Evolutionary conservation across 2,329 filamentous ascomycete species (phyloP), one percentile per base, ranked within the genome.

Genomic region (Drechslerella dactyloides): DNA sequence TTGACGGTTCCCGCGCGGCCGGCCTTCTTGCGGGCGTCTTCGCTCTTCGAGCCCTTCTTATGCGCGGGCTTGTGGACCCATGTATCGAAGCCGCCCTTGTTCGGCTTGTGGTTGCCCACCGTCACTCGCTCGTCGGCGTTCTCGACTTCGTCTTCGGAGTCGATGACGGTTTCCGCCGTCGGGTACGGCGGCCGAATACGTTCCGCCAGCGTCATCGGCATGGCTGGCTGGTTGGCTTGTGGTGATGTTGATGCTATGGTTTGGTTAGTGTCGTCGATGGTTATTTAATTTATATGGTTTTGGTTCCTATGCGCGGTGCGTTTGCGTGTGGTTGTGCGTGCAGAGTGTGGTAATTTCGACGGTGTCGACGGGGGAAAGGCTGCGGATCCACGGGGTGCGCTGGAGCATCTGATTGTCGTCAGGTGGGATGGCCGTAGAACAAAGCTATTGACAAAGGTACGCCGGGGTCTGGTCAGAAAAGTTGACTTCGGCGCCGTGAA

Each of bases 41-140:
- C 66, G 54, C 54, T 59, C 27, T 54, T 64, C 23, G 44, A 55
- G 40, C 54, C 50, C 44, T 55, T 70, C 55, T 70, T 70, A 35
- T 70, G 66, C 27, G 59, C 37, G 35, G 66, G 66, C 59, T 70
- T 70, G 66, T 59, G 63, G 66, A 70, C 66, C 66, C 66, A 70
- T 51, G 66, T 64, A 58, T 70, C 66, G 50, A 70, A n/a, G 17
- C 66, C 66, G 46, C 66, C 66, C 50, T 70, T 70, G 59, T 52
- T 70, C 50, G 66, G 66, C 30, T 70, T 70, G 54, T 70, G 66
- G 33, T 70, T 70, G 33, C 66, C 66, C 54, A 70, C 55, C 13
- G 54, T 70, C 19, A 70, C n/a, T 33, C 48, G 58, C 19, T 70
- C 66, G 15, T 70, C 59, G 21, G 64, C 15, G 55, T 37, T 60